Conservation (phyloP, 371 early-diverging fungal genomes). For the Lichtheimia ramosa region DNA sequence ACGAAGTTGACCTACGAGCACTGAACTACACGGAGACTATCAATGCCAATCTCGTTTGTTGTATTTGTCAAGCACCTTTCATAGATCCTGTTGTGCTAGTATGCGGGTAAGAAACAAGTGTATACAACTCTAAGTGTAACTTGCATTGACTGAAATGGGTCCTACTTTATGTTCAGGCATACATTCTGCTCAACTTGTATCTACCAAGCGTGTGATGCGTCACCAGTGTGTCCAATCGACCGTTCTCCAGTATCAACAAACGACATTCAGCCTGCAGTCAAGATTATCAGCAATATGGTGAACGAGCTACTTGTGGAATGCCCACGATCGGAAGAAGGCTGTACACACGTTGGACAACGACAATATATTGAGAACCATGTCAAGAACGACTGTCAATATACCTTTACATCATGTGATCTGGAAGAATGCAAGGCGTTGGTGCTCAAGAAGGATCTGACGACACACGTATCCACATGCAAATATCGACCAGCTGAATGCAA, state of each 20-base stretch:
- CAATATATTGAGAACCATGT: slow-evolving; percentile 59
- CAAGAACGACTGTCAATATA: slow-evolving; percentile 59
- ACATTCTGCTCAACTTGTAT: slow-evolving; percentile 71
- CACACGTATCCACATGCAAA: slow-evolving; percentile 59
- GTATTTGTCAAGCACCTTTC: slow-evolving; percentile 64
- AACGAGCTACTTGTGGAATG: slow-evolving; percentile 69
- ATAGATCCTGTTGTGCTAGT: slow-evolving; percentile 52
- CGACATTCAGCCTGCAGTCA: slow-evolving; percentile 57
- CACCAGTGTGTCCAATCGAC: slow-evolving; percentile 66
- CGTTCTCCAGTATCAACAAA: slow-evolving; percentile 45
- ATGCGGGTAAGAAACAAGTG: slow-evolving; percentile 41
- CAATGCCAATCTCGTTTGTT: slow-evolving; percentile 62
- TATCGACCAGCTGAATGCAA: slow-evolving; percentile 60
- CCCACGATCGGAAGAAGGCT: slow-evolving; percentile 57
- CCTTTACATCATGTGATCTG: slow-evolving; percentile 52
- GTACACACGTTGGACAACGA: slow-evolving; percentile 60
- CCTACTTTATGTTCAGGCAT: slow-evolving; percentile 41
- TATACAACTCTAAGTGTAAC: too few species aligned
- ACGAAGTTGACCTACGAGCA: slow-evolving; percentile 30
- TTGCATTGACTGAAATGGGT: too few species aligned
- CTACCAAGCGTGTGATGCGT: slow-evolving; percentile 51
- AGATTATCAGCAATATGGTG: slow-evolving; percentile 67
- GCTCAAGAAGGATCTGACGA: slow-evolving; percentile 55
- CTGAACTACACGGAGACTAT: slow-evolving; percentile 36
- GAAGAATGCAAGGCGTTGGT: slow-evolving; percentile 60